Evolutionary conservation across 2,329 filamentous ascomycete genomes (phyloP).

Genomic region (Emericellopsis atlantica): DNA sequence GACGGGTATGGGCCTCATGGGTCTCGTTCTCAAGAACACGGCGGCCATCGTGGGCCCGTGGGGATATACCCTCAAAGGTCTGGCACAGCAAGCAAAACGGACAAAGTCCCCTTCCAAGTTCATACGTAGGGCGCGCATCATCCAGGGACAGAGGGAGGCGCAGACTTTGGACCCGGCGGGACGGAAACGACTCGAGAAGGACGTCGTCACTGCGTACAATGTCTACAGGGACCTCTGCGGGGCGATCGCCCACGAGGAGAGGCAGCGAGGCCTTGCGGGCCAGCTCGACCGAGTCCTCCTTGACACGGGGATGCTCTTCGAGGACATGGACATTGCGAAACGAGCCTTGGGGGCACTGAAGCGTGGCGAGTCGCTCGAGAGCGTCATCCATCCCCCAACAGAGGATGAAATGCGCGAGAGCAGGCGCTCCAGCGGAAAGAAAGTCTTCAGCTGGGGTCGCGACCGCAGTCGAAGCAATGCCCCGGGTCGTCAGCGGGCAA

Average conservation of each 20-base stretch:
- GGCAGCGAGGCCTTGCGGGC: slow-evolving; percentile 24
- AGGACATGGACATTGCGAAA: slow-evolving; percentile 33
- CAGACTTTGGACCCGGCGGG: slow-evolving; percentile 19
- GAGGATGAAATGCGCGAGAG: neutral
- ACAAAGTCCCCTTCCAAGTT: slow-evolving; percentile 37
- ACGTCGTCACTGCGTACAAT: slow-evolving; percentile 18
- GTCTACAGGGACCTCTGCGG: slow-evolving; percentile 17
- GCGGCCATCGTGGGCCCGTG: slow-evolving; percentile 47
- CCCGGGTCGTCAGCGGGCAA: neutral
- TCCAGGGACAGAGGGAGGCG: slow-evolving; percentile 40
- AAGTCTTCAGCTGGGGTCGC: neutral
- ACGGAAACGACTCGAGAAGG: slow-evolving; percentile 10
- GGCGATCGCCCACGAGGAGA: slow-evolving; percentile 13
- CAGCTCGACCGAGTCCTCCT: slow-evolving; percentile 15
- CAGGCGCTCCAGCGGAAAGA: neutral
- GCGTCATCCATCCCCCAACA: slow-evolving; percentile 4
- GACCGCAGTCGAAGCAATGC: neutral
- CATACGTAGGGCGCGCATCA: slow-evolving; percentile 44
- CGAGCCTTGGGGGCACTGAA: slow-evolving; percentile 29
- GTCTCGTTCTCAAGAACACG: slow-evolving; percentile 52
- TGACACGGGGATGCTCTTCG: slow-evolving; percentile 24
- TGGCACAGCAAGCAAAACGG: slow-evolving; percentile 46
- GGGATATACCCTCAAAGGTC: slow-evolving; percentile 51
- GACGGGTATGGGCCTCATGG: slow-evolving; percentile 49
- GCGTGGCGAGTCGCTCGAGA: slow-evolving; percentile 23